Evolutionary conservation across 768 basidiomycete genomes (phyloP), one percentile per base, ranked within the genome.

Genomic region (Lactarius akahatsu): DNA sequence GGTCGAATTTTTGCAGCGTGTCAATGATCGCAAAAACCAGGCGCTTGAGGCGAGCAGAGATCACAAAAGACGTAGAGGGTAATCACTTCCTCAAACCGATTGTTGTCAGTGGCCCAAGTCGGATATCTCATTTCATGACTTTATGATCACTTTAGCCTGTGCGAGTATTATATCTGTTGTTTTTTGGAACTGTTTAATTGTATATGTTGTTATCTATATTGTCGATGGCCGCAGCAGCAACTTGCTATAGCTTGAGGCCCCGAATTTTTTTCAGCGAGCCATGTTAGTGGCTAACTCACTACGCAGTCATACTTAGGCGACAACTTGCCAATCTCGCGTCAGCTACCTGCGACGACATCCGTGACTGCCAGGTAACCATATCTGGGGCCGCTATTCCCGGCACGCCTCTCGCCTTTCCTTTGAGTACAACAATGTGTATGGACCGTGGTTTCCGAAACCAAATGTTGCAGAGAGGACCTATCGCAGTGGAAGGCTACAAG

Each of bases 1-100:
- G 77, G 85, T 92, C 36, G 91, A 93, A 45, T 95, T 94, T 72
- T 76, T 95, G 71, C 78, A 87, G 65, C 78, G 93, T 56, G 92
- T 94, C 0, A 88, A 86, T 38, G 86, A 86, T 57, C 81, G 90
- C 67, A 87, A 83, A 74, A 90, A 90, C 56, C 85, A 86, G 58
- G 82, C 79, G 1, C 73, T 89, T 9, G 89, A 91, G 54, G 78
- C 81, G 13, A 81, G 76, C 68, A 86, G 84, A 71, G 73, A 79
- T 61, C 81, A 73, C 55, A 90, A 90, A 73, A 82, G 90, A 11
- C 61, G 63, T 36, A 57, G 69, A 56, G 61, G 34, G 40, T 71
- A 36, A 70, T n/a, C 10, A 47, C 15, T 20, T 6, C 54, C 20
- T 20, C 32, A 32, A 56, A n/a, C 4, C 16, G 11, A 11, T 7